A percentile compares a stretch with the other conserved stretches of the same genome.
Evolutionary conservation across 441 rosid genomes (phyloP).

Genomic region (Populus hybrid): DNA sequence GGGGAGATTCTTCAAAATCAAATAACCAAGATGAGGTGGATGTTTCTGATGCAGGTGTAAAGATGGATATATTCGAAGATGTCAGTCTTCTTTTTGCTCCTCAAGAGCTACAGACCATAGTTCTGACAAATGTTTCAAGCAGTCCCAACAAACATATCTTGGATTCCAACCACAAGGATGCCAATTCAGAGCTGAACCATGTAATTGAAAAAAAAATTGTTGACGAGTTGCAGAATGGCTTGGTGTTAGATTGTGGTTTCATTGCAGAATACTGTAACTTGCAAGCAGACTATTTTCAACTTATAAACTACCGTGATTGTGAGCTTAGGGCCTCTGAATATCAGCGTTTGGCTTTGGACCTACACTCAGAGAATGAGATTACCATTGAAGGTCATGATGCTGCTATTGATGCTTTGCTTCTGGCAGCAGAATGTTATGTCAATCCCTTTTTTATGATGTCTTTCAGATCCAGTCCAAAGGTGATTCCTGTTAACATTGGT

Average conservation of each 20-base stretch:
- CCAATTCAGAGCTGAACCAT: slow-evolving; percentile 36
- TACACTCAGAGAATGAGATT: slow-evolving; percentile 49
- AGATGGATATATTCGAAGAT: slow-evolving; percentile 61
- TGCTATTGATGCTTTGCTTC: slow-evolving; percentile 77
- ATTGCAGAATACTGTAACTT: slow-evolving; percentile 55
- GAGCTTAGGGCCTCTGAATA: slow-evolving; percentile 85
- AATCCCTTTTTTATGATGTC: slow-evolving; percentile 76
- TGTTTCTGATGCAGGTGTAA: slow-evolving; percentile 38
- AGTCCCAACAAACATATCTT: slow-evolving; percentile 28
- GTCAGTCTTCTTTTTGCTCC: slow-evolving; percentile 62
- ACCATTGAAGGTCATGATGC: slow-evolving; percentile 76
- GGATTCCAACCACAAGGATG: slow-evolving; percentile 34
- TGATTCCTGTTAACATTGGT: slow-evolving; percentile 18
- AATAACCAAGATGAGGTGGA: slow-evolving; percentile 49
- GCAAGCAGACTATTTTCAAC: slow-evolving; percentile 70
- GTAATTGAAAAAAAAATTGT: slow-evolving; percentile 29
- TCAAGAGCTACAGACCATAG: slow-evolving; percentile 48
- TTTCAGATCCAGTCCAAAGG: slow-evolving; percentile 34
- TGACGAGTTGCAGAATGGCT: slow-evolving; percentile 35
- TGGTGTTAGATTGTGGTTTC: slow-evolving; percentile 54
- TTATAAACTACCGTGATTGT: slow-evolving; percentile 59
- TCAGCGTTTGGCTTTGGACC: slow-evolving; percentile 68
- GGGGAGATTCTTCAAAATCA: slow-evolving; percentile 33
- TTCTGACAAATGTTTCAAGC: slow-evolving; percentile 41
- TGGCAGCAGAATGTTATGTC: slow-evolving; percentile 91